These are phyloP conservation scores for Trichoderma sp. DNA, from an alignment of 2,329 filamentous ascomycete genomes.

Conservation along the genomic window DNA sequence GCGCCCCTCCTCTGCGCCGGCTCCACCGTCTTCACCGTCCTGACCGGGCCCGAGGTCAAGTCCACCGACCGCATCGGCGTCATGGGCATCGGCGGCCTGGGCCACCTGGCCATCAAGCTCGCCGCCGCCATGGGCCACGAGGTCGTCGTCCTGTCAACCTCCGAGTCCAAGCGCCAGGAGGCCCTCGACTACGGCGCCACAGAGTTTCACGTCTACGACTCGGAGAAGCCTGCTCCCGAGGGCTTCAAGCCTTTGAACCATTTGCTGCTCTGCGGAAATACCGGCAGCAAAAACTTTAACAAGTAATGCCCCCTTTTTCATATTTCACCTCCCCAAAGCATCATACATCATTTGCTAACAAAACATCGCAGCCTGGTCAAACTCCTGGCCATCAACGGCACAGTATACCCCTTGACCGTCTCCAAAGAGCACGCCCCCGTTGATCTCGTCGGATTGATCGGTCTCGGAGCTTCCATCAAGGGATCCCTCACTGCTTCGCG, in stretches of 20 bases:
- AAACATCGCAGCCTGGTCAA: background rate
- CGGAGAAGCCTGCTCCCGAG: slow-evolving; percentile 3
- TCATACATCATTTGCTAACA: background rate
- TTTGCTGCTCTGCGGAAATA: slow-evolving; percentile 1
- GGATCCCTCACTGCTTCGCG: slow-evolving; percentile 10
- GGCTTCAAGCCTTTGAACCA: slow-evolving; percentile 4
- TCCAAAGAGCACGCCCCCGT: background rate
- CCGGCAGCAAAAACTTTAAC: slow-evolving; percentile 9
- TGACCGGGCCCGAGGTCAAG: background rate
- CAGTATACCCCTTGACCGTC: slow-evolving; percentile 8
- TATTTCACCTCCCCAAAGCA: background rate
- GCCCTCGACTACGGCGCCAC: slow-evolving; percentile 3
- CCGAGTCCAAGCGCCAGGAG: slow-evolving; percentile 8
- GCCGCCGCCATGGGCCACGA: slow-evolving; percentile 12
- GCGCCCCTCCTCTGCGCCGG: slow-evolving; percentile 6
- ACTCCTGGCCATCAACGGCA: background rate
- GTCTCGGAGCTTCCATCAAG: slow-evolving; percentile 6
- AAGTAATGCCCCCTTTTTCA: background rate
- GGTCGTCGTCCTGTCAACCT: background rate
- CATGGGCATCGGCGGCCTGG: slow-evolving; percentile 14
- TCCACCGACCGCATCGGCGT: slow-evolving; percentile 5
- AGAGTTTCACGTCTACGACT: slow-evolving; percentile 7
- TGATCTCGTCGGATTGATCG: background rate
- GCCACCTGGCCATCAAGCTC: slow-evolving; percentile 13
- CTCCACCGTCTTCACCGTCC: background rate